Base-by-base conservation (phyloP, 257 asterid genomes). In the Nicotiana tabacum region DNA sequence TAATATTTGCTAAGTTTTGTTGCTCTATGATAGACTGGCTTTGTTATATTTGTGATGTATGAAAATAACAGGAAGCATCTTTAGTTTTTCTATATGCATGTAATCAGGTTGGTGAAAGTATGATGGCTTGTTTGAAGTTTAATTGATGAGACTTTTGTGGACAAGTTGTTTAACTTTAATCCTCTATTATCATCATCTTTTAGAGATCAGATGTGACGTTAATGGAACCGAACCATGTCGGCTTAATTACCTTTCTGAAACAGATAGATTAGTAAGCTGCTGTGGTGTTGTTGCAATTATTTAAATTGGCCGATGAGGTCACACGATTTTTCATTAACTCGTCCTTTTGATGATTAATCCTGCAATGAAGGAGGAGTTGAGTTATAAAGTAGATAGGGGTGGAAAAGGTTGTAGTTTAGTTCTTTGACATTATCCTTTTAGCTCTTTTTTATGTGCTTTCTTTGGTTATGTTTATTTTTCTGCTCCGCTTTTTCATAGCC, bases 241-340 rank as follows among this genome's bases (percentile, higher is more conserved):
- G 83, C 80, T 85, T 83, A 70, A 86, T 83, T 60, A 53, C 83
- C 84, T 85, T 74, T 80, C 83, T 76, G 70, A 43, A 80, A 86
- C 83, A 64, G 32, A 83, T 83, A 85, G 84, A 64, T 88, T 86
- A 62, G 18, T 83, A 48, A 65, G 51, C 37, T 83, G 39, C 84
- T 68, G 78, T 68, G 57, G 57, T 81, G 85, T 27, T 78, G 80
- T 74, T 61, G 55, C 76, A 58, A 81, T 74, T 84, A 30, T 76
- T 74, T 83, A 33, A 78, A 62, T 82, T 77, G 84, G 82, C 32
- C 39, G 70, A 87, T 85, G 90, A 89, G 90, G 87, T 87, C 88
- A 32, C 46, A 86, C 89, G 83, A 83, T 83, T 72, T 85, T 83
- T 80, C 65, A 66, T 68, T 89, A 67, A 68, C 82, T 80, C 83